phyloP scores from a whole-genome alignment of 257 asterid species.

The Solanum clarkiae region DNA sequence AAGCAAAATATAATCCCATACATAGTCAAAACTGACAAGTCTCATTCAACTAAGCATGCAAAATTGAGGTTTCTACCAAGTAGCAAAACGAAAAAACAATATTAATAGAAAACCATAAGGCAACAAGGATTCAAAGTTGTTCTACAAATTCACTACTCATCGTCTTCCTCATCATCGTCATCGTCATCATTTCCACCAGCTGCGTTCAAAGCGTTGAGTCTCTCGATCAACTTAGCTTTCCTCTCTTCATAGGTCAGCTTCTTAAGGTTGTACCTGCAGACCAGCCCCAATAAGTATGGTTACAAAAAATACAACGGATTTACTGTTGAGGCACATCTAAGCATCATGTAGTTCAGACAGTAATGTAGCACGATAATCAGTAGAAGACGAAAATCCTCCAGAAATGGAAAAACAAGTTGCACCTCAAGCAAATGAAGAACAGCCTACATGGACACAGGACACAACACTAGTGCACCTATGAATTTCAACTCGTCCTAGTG shows the following conservation, averaged over 20 bases:
- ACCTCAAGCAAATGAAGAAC: background rate
- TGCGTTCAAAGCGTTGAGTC: slow-evolving; percentile 57
- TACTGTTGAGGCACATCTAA: background rate
- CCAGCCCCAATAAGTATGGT: background rate
- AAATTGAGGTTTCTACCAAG: background rate
- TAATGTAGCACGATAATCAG: background rate
- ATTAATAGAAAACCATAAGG: background rate
- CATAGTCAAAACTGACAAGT: background rate
- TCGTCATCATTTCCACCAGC: slow-evolving; percentile 40
- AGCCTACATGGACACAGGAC: background rate
- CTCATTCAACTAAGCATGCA: background rate
- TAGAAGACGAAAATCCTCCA: background rate
- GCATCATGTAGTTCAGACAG: background rate
- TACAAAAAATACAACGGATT: background rate
- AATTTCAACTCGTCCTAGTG: background rate
- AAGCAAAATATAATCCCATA: background rate
- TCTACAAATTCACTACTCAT: slow-evolving; percentile 17
- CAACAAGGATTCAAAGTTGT: background rate
- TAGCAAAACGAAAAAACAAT: background rate
- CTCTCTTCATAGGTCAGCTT: slow-evolving; percentile 71
- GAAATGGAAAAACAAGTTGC: background rate
- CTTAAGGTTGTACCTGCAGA: slow-evolving; percentile 55
- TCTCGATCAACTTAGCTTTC: slow-evolving; percentile 51
- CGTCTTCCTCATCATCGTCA: slow-evolving; percentile 42
- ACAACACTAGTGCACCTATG: background rate